Evolutionary conservation across 2,329 filamentous ascomycete species (phyloP).

Genomic region (Stagonosporopsis rhizophila): DNA sequence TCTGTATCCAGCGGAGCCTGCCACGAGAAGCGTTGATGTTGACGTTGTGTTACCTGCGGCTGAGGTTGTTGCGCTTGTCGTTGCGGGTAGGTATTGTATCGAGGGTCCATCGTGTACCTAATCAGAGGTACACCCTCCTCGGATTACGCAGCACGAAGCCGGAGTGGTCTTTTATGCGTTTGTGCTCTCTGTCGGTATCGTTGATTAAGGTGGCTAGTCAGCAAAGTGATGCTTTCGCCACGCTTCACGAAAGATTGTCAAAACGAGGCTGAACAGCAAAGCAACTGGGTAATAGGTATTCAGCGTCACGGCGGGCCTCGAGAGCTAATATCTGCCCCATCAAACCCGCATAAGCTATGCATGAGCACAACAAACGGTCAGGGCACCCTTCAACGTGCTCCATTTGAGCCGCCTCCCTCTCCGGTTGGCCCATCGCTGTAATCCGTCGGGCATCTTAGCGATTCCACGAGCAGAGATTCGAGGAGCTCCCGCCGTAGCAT

Average conservation of each 20-base stretch:
- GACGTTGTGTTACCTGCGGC: slow-evolving; percentile 19
- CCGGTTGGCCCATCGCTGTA: slow-evolving; percentile 38
- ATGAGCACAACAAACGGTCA: slow-evolving; percentile 31
- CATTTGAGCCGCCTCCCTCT: slow-evolving; percentile 32
- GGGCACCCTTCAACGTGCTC: slow-evolving; percentile 21
- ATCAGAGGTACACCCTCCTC: background rate
- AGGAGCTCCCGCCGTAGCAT: slow-evolving; percentile 38
- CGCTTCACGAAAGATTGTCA: slow-evolving; percentile 1
- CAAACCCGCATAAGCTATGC: slow-evolving; percentile 35
- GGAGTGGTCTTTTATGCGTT: background rate
- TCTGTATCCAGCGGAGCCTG: slow-evolving; percentile 15
- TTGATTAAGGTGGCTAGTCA: background rate
- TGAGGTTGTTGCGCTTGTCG: slow-evolving; percentile 26
- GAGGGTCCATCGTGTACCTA: slow-evolving; percentile 31
- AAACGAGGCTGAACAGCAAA: slow-evolving; percentile 8
- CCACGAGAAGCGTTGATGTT: slow-evolving; percentile 23
- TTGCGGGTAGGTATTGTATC: slow-evolving; percentile 25
- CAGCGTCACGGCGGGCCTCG: slow-evolving; percentile 22
- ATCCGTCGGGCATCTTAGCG: slow-evolving; percentile 32
- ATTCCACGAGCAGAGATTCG: slow-evolving; percentile 36
- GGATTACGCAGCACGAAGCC: background rate
- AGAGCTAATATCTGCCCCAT: slow-evolving; percentile 39
- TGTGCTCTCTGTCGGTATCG: background rate
- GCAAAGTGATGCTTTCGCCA: background rate
- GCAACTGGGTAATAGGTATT: slow-evolving; percentile 12